Evolutionary conservation across 371 early-diverging fungal genomes (phyloP), one percentile per base, ranked within the genome.

Genomic region (Mycotypha africana): DNA sequence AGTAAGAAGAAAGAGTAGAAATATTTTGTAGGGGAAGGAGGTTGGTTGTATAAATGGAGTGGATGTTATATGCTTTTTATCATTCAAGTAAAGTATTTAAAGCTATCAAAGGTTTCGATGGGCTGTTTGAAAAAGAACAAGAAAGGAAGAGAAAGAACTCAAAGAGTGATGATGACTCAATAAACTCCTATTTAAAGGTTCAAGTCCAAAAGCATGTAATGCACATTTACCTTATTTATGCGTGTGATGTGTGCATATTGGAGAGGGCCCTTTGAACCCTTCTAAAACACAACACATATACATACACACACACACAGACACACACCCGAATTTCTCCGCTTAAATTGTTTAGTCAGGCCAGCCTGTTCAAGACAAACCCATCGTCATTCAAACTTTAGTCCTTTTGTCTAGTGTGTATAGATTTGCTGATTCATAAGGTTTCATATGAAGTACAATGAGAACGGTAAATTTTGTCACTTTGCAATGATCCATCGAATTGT

Each of bases 271-370:
- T 48, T 49, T 44, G 44, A 48, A 54, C 48, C 55, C 49, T 54
- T 54, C 49, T 43, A 40, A 42, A 45, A 51, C 52, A 11, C 8
- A 28, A 28, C 8, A 12, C 30, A 28, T n/a, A n/a, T n/a, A n/a
- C n/a, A n/a, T n/a, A 8, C 11, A 11, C 11, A 28, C 28, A 8
- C 11, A 11, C 8, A 28, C 5, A 28, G 8, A 8, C 5, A 28
- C 45, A 36, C 45, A 56, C 47, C 56, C 56, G 56, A 51, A 50
- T 56, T 47, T 56, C 56, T 56, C 56, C 56, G 51, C 56, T 32
- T 42, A 11, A 46, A 7, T 24, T 38, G 35, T 44, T 31, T 39
- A n/a, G n/a, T n/a, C n/a, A n/a, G n/a, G n/a, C n/a, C n/a, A n/a
- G n/a, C n/a, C n/a, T n/a, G n/a, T n/a, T n/a, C n/a, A n/a, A n/a